phyloP scores from a whole-genome alignment of 345 rosid genomes.

The Physaria fendleri region DNA sequence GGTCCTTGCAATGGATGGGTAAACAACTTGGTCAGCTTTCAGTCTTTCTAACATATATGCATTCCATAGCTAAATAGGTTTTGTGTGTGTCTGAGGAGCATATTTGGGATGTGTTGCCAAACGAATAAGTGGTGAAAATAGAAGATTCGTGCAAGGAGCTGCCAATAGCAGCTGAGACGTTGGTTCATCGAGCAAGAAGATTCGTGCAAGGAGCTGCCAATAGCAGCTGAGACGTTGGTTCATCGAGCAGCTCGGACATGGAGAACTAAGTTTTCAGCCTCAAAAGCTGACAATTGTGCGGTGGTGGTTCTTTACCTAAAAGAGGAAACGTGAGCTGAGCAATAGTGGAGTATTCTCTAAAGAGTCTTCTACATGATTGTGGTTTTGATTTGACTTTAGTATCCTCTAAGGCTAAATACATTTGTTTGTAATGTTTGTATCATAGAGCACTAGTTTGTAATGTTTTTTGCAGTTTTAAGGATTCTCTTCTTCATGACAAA shows the following conservation, averaged over 20 bases:
- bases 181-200: constrained; percentile 62
- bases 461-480: not conserved
- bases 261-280: constrained; percentile 67
- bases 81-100: constrained; percentile 17
- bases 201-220: constrained; percentile 42
- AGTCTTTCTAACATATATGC: not conserved
- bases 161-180: constrained; percentile 58
- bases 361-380: constrained; percentile 10
- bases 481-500: too few relatives aligned
- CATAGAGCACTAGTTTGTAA: too few relatives aligned
- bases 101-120: constrained; percentile 91
- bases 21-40: constrained; percentile 16
- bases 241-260: constrained; percentile 59
- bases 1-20: constrained; percentile 92
- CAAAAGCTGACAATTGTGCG: constrained; percentile 75
- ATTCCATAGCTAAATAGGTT: not conserved
- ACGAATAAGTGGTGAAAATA: constrained; percentile 60
- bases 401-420: too few relatives aligned
- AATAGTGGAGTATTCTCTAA: constrained; percentile 7
- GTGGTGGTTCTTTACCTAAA: constrained; percentile 61
- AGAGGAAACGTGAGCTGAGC: constrained; percentile 27
- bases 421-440: too few relatives aligned
- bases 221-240: constrained; percentile 67
- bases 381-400: too few relatives aligned
- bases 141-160: constrained; percentile 54